Evolutionary conservation across 768 basidiomycete species (phyloP), one percentile per base, ranked within the genome.

Genomic region (Psilocybe subaeruginosa): DNA sequence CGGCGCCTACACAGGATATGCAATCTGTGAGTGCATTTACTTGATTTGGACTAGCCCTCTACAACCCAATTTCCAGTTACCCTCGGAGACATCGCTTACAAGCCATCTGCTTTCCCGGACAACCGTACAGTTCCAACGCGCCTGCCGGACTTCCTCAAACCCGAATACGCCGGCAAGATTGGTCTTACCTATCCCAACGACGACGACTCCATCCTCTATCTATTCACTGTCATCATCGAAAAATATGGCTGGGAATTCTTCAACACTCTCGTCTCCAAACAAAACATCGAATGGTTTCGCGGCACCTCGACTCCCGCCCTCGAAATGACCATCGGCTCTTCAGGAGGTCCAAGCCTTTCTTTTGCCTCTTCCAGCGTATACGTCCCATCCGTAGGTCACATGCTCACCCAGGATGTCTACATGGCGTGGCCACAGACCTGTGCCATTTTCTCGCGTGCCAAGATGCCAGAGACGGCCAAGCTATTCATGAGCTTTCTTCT

Each of bases 161-260:
- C 63, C 16, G 49, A 62, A 52, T 64, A 60, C 54, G 19, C 45
- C n/a, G 58, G 61, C 39, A 61, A 64, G 9, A 60, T 70, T 49
- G 58, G 60, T 27, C 68, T 70, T 30, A 66, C 70, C 14, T 72
- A 70, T 51, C 70, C 70, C 35, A 72, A 72, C 61, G 70, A 72
- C 60, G 70, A 72, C 56, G 70, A 72, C 58, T 69, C 70, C 4
- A 65, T 72, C 29, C 66, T 72, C 47, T 72, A 65, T 49, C 65
- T 72, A 50, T 72, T 68, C 59, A 66, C 61, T 4, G 41, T 49
- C 41, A 70, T 72, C 62, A 58, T 64, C 52, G 31, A 62, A 11
- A 64, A 68, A 49, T 68, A 72, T 59, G 69, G 70, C 8, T 70
- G 66, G 65, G 49, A 56, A 19, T 64, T 62, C 54, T 54, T 69